These are phyloP conservation scores for Fusarium haematococcum DNA, from an alignment of 2,329 filamentous ascomycete genomes.

Conservation along the genomic window DNA sequence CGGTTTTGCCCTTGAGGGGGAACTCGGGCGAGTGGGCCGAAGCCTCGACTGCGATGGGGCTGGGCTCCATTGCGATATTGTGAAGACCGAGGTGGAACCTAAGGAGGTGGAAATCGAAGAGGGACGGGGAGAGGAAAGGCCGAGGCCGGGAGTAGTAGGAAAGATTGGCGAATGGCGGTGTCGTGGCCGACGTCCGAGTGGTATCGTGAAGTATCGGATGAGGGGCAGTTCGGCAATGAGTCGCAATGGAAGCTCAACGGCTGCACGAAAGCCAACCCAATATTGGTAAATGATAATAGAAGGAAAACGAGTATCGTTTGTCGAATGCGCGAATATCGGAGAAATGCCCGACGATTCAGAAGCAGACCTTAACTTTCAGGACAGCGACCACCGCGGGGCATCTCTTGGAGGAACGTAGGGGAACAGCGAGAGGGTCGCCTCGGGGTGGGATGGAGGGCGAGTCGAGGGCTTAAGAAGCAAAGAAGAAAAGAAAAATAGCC, in stretches of 20 bases:
- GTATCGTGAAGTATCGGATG: constrained; percentile 3
- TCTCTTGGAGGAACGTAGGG: neutral
- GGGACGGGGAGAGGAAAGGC: neutral
- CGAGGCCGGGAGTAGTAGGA: neutral
- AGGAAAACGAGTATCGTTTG: neutral
- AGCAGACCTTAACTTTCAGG: neutral
- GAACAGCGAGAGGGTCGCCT: neutral
- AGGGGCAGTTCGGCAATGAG: constrained; percentile 16
- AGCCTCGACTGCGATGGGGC: constrained; percentile 45
- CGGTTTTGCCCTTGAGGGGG: constrained; percentile 52
- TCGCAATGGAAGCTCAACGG: constrained; percentile 2
- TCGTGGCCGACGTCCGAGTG: constrained; percentile 2
- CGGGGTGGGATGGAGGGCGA: neutral
- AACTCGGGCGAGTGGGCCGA: constrained; percentile 42
- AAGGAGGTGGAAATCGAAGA: neutral
- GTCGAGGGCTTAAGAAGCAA: neutral
- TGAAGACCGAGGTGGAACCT: neutral
- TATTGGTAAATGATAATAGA: neutral
- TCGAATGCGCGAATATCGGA: neutral
- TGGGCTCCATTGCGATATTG: constrained; percentile 46
- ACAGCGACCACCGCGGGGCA: constrained; percentile 4
- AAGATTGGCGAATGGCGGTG: neutral
- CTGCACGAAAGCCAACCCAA: neutral
- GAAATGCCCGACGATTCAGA: neutral
- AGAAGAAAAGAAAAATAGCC: neutral